Evolutionary conservation across 2,329 filamentous ascomycete species (phyloP).

Genomic region (Cladosporium austrohemisphaericum): DNA sequence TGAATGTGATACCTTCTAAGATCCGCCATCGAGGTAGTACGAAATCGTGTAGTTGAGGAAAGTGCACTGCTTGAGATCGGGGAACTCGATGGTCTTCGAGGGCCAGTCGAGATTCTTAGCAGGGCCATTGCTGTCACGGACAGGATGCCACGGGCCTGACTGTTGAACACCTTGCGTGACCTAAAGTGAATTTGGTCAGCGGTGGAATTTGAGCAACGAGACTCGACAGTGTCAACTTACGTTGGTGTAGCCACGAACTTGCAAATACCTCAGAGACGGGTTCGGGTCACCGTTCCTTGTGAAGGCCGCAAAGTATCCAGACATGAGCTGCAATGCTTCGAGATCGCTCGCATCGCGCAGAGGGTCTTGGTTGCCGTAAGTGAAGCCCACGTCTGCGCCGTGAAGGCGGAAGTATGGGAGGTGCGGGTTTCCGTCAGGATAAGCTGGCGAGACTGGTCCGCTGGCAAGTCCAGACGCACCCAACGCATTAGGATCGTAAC

Average conservation of each 20-base stretch:
- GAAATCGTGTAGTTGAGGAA: constrained; percentile 45
- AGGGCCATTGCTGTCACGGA: constrained; percentile 35
- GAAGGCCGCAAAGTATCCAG: constrained; percentile 51
- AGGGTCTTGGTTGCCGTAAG: constrained; percentile 34
- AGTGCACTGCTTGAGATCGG: constrained; percentile 51
- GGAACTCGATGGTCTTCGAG: constrained; percentile 42
- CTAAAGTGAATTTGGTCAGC: constrained; percentile 7
- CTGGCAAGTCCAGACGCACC: constrained; percentile 39
- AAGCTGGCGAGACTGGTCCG: constrained; percentile 35
- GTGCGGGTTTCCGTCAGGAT: constrained; percentile 47
- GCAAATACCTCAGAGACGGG: constrained; percentile 43
- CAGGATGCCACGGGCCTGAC: constrained; percentile 38
- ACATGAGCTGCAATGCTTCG: constrained; percentile 43
- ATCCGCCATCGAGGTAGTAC: constrained; percentile 39
- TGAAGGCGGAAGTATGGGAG: constrained; percentile 56
- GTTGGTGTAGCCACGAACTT: constrained; percentile 45
- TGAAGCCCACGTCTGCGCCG: constrained; percentile 46
- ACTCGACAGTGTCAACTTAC: constrained; percentile 22
- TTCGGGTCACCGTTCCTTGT: constrained; percentile 51
- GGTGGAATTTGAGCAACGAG: not conserved
- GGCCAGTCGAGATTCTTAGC: constrained; percentile 48
- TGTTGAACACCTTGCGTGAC: constrained; percentile 36
- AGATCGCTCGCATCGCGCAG: constrained; percentile 51
- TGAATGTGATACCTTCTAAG: no score
- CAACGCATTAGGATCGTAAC: constrained; percentile 52